These are phyloP conservation scores for Arachnomyces sp. DNA, from an alignment of 2,329 filamentous ascomycete species.

Conservation along the genomic window DNA sequence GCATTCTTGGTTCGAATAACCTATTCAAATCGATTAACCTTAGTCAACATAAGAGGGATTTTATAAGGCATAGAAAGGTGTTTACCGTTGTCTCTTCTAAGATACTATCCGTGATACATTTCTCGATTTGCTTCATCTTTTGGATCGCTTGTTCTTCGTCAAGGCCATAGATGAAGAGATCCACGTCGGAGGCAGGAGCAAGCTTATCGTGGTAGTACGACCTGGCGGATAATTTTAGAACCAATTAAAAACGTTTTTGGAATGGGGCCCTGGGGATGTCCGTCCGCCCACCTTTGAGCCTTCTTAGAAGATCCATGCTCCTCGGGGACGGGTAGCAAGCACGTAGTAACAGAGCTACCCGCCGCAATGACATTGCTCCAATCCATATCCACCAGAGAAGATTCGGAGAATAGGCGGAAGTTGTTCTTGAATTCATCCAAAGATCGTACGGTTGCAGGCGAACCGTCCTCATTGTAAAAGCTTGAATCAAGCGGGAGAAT, in stretches of 20 bases:
- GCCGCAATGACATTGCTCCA: conserved; percentile 78
- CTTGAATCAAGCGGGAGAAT: conserved; percentile 25
- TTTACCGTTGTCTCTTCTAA: conserved; percentile 66
- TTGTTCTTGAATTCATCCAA: conserved; percentile 68
- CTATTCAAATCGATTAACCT: background rate
- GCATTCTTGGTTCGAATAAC: conserved; percentile 81
- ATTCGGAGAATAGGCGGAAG: conserved; percentile 76
- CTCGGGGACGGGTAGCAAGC: conserved; percentile 62
- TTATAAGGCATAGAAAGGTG: background rate
- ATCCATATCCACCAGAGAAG: conserved; percentile 64
- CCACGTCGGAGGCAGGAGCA: conserved; percentile 77
- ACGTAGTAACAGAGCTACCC: conserved; percentile 73
- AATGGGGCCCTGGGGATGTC: no score
- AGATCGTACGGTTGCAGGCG: conserved; percentile 59
- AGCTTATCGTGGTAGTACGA: conserved; percentile 76
- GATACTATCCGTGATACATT: conserved; percentile 65
- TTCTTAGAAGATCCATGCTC: conserved; percentile 39
- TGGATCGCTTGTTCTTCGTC: conserved; percentile 69
- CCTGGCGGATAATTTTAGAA: no score
- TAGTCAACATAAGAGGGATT: background rate
- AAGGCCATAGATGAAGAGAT: conserved; percentile 76
- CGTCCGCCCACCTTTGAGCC: conserved; percentile 6
- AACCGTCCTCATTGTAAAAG: conserved; percentile 53
- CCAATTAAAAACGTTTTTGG: no score
- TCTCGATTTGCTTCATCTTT: conserved; percentile 78